Evolutionary conservation across 805 yeast species (phyloP), one percentile per base, ranked within the genome.

Genomic region (Candida railenensis): DNA sequence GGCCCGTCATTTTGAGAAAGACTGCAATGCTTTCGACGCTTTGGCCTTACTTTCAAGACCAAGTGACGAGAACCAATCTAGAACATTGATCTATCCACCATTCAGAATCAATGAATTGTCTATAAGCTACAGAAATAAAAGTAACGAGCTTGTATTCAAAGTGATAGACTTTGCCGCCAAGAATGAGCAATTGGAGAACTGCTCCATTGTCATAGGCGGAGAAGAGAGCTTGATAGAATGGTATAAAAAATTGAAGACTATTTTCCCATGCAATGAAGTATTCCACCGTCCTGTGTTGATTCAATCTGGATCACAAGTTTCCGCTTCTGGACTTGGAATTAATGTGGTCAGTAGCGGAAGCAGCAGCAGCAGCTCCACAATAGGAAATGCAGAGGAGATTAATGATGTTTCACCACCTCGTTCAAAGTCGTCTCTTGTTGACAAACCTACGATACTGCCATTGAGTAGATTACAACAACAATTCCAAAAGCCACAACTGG

Each of bases 21-120:
- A 16, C 5, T 20, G n/a, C 14, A 36, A 18, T 12, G n/a, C 34
- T 4, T 66, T 54, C 49, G 67, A 71, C 47, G 63, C 77, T 4
- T 62, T 71, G 53, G 77, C 75, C 4, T 55, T 72, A 12, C 52
- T 71, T 42, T 51, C 56, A 2, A 47, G 62, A 15, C 61, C 62
- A 5, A 37, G 41, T n/a, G 53, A 51, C 18, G 37, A 44, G 4
- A 39, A 40, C 5, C 51, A 46, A 2, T 48, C 64, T 1, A 56
- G 76, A 22, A 62, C 67, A 8, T 62, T 72, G 30, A 45, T 72
- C 50, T 71, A 55, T 50, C 76, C 77, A 7, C 77, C 77, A 1
- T 71, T 72, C 51, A 50, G 77, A 42, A 51, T 67, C 43, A 68
- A 69, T 48, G 74, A 69, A 45, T 54, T 69, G 18, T 53, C 66